Base-by-base conservation (phyloP, 2,329 filamentous ascomycete species). In the Talaromyces sp. region DNA sequence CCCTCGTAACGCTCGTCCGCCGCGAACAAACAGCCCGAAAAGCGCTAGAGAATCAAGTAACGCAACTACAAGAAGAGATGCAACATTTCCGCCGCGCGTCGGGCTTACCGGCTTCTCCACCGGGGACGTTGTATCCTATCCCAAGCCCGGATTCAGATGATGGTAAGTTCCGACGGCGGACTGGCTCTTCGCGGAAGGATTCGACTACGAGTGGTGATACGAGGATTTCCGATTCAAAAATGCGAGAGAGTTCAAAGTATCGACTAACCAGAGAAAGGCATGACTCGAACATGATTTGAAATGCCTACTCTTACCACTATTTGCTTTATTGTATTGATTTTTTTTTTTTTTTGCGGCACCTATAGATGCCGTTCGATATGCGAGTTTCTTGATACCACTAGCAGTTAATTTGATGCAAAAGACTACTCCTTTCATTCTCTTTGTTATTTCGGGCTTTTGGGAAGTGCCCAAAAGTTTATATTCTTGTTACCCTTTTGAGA, bases 11-110 rank as follows among this genome's bases (percentile, higher is more conserved):
- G 13, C 73, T 83, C 1, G 74, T 83, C 13, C 76, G 79, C 6
- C 73, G 79, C 57, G 81, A 83, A 67, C 79, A 82, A 67, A 76
- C 74, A 5, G 81, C 81, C 1, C 79, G 81, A 35, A 75, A 78
- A 43, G 75, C 74, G 24, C 72, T 83, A 1, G 81, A 83, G 68
- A 72, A 72, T 39, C 79, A 83, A 68, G 74, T 83, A 3, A 70
- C 74, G 7, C 69, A 74, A 39, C 71, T 83, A 5, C 78, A 79
- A 47, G 75, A 78, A 48, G 78, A 82, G 54, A 68, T 80, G 31
- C 72, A 75, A 35, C 72, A 74, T 19, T 69, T 81, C 6, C 74
- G 77, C 33, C 70, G 70, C 3, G 70, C 72, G 16, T 73, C 60
- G n/a, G 50, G 72, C 1, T 61, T 71, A n/a, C 71, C 72, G 7